phyloP scores from a whole-genome alignment of 768 basidiomycete genomes.

The Suillus placidus region DNA sequence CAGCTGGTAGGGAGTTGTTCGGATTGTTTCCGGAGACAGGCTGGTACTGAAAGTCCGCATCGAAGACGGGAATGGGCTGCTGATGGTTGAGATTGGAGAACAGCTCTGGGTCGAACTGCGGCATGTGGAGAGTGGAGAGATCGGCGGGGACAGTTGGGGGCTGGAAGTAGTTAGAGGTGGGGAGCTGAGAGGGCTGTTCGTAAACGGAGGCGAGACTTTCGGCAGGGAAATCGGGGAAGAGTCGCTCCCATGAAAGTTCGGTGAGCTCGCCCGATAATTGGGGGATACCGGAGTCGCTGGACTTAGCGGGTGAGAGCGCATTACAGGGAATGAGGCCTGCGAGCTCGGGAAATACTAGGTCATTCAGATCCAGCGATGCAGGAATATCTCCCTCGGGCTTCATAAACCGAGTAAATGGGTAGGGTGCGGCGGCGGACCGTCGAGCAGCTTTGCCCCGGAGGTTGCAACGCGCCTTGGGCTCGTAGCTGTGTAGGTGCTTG shows the following conservation, averaged over 20 bases:
- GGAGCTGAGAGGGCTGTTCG: background rate
- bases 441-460: constrained; percentile 8
- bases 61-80: background rate
- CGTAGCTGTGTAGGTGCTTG: constrained; percentile 19
- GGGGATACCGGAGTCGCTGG: background rate
- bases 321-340: background rate
- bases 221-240: constrained; percentile 1
- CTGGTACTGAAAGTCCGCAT: background rate
- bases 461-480: constrained; percentile 14
- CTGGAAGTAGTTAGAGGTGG: background rate
- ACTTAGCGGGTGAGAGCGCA: background rate
- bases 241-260: constrained; percentile 4
- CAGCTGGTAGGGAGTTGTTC: background rate
- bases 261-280: background rate
- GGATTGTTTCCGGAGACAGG: background rate
- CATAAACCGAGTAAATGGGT: background rate
- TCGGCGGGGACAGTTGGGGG: background rate
- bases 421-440: constrained; percentile 10
- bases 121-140: background rate
- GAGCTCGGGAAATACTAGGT: background rate
- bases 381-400: background rate
- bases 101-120: background rate
- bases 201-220: background rate
- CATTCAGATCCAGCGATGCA: constrained; percentile 1
- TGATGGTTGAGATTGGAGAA: background rate